Conservation (phyloP, 2,329 filamentous ascomycete species). For the Cercospora canescens region DNA sequence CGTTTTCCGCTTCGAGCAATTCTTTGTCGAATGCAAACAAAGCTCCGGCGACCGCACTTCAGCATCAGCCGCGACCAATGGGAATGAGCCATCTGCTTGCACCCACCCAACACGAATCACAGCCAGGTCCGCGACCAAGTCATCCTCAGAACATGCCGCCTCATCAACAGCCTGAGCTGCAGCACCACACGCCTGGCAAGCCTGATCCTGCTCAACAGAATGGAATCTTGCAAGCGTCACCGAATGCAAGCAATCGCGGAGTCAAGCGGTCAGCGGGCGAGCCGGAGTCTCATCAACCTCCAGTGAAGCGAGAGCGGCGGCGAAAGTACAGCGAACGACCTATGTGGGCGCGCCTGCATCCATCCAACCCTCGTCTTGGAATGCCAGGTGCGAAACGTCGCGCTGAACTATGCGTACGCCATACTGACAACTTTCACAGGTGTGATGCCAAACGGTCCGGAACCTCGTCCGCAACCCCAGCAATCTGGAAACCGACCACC, state of each 20-base stretch:
- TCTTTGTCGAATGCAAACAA: conserved; percentile 11
- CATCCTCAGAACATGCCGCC: conserved; percentile 8
- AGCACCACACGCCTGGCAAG: neutral
- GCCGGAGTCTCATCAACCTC: conserved; percentile 21
- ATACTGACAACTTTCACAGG: neutral
- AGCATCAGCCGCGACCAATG: conserved; percentile 32
- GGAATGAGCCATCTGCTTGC: conserved; percentile 34
- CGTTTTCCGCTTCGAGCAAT: conserved; percentile 13
- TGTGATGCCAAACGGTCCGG: conserved; percentile 12
- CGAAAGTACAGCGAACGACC: conserved; percentile 35
- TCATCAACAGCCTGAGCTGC: conserved; percentile 4
- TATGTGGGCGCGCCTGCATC: conserved; percentile 35
- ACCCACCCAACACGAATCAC: conserved; percentile 24
- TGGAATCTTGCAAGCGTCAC: conserved; percentile 1
- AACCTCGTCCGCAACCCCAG: conserved; percentile 3
- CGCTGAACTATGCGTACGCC: neutral
- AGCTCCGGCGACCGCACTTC: conserved; percentile 10
- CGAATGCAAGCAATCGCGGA: conserved; percentile 4
- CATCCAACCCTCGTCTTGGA: conserved; percentile 30
- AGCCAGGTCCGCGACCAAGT: conserved; percentile 6
- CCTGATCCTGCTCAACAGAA: conserved; percentile 1
- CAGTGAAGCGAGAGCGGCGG: conserved; percentile 30
- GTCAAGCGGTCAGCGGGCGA: conserved; percentile 25
- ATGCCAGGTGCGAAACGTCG: neutral
- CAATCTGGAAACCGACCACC: neutral